phyloP scores from a whole-genome alignment of 768 basidiomycete genomes.

The Boletus edulis region DNA sequence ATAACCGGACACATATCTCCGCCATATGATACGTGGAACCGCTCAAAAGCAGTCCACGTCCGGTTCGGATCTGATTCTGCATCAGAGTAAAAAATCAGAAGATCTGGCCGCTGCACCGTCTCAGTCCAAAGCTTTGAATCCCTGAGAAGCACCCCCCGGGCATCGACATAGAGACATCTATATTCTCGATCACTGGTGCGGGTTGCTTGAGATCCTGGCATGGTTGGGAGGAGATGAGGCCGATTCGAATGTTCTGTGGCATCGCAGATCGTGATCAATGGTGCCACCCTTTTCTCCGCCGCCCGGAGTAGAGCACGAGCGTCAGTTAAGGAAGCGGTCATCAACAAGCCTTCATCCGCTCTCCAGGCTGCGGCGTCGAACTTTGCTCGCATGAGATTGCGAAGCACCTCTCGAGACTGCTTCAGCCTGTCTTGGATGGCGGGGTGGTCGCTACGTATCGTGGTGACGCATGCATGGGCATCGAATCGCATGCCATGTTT shows the following conservation, averaged over 20 bases:
- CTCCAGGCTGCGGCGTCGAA: conserved; percentile 21
- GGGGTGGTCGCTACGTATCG: conserved; percentile 25
- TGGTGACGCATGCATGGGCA: conserved; percentile 42
- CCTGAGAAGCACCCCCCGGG: background rate
- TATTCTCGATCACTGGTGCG: conserved; percentile 10
- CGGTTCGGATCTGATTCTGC: conserved; percentile 4
- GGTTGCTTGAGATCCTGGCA: background rate
- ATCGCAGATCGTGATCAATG: conserved; percentile 19
- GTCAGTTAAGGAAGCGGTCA: conserved; percentile 20
- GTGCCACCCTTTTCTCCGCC: conserved; percentile 7
- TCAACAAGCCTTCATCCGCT: conserved; percentile 14
- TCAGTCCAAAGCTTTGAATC: background rate
- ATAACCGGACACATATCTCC: conserved; percentile 21
- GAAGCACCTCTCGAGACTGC: conserved; percentile 20
- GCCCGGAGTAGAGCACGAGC: conserved; percentile 14
- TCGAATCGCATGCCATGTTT: conserved; percentile 35
- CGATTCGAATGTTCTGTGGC: conserved; percentile 3
- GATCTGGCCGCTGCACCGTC: conserved; percentile 15
- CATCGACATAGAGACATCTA: conserved; percentile 10
- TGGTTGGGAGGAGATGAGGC: conserved; percentile 1
- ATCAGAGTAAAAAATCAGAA: conserved; percentile 22
- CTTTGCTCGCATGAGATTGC: conserved; percentile 15
- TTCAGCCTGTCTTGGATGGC: conserved; percentile 19
- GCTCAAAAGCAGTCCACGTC: conserved; percentile 16
- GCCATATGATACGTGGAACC: conserved; percentile 16